These are phyloP conservation scores for Neurospora terricola DNA, from an alignment of 495 filamentous ascomycete species.

Conservation along the genomic window DNA sequence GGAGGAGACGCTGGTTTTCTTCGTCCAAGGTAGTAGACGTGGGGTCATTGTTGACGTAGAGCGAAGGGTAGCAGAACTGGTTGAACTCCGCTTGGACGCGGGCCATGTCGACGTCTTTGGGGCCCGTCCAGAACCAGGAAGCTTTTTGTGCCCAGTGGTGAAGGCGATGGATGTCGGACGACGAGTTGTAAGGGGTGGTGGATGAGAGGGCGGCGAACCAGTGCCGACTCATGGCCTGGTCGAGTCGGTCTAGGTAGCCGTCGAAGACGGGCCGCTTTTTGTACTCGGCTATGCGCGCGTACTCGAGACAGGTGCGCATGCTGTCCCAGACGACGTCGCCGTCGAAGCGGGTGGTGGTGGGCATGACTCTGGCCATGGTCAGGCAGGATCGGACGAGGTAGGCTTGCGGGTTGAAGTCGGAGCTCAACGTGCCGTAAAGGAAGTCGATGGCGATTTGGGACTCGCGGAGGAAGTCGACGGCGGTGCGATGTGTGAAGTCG, in stretches of 20 bases:
- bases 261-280: not conserved
- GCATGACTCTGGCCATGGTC: not conserved
- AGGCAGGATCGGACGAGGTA: not conserved
- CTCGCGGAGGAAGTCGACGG: not conserved
- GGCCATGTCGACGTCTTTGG: not conserved
- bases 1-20: not conserved
- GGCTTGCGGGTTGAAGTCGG: not conserved
- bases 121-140: not conserved
- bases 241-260: not conserved
- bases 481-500: not conserved
- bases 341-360: not conserved
- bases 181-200: not conserved
- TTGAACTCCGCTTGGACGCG: not conserved
- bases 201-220: not conserved
- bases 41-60: not conserved
- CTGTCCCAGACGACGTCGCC: not conserved
- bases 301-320: not conserved
- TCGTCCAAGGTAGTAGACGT: not conserved
- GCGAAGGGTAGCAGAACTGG: not conserved
- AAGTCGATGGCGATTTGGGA: not conserved
- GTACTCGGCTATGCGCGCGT: not conserved
- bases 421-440: not conserved
- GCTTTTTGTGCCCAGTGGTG: not conserved
- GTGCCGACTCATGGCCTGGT: not conserved
- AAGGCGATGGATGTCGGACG: not conserved